Base-by-base conservation (phyloP, 305 asterid species). In the Rubia tinctorum region DNA sequence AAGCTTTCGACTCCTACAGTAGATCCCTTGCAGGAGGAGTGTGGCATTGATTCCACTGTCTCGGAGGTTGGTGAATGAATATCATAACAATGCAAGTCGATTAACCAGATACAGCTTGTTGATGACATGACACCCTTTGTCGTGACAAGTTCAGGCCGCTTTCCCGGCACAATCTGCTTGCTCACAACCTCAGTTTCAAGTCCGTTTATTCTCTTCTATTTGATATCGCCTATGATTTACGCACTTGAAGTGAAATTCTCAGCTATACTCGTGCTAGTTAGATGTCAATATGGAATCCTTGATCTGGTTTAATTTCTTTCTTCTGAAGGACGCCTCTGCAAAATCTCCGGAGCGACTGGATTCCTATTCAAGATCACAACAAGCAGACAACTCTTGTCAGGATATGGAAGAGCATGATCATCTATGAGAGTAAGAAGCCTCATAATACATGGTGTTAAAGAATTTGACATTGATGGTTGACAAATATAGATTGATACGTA, bases 51-150 rank as follows among this genome's bases (percentile, higher is more conserved):
- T 61, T 72, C 76, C 25, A 42, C 59, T 25, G 62, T 45, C 18
- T 64, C 73, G 5, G 78, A 82, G 86, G 86, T 71, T 66, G 74
- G 80, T 56, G 55, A 8, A 25, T 27, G n/a, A n/a, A n/a, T n/a
- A 30, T 30, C 34, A 30, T 30, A 30, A 30, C 34, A 30, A 30
- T 30, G 34, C 34, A 1, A 1, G 34, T 30, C 3, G 34, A 30
- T 17, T n/a, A 74, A 66, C 47, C 60, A 27, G 53, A 45, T 23
- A 64, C 4, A 23, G 22, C 43, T 63, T 13, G 55, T 49, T 18
- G 20, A 18, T 7, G 30, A 20, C 60, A 15, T n/a, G n/a, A n/a
- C n/a, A n/a, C 72, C 10, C 69, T 56, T 55, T 6, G 7, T 25
- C 13, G 2, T 47, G 63, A 71, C 58, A 71, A 18, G 40, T 25